Evolutionary conservation across 106 monocot genomes (phyloP).

Genomic region (Gastrodia elata): DNA sequence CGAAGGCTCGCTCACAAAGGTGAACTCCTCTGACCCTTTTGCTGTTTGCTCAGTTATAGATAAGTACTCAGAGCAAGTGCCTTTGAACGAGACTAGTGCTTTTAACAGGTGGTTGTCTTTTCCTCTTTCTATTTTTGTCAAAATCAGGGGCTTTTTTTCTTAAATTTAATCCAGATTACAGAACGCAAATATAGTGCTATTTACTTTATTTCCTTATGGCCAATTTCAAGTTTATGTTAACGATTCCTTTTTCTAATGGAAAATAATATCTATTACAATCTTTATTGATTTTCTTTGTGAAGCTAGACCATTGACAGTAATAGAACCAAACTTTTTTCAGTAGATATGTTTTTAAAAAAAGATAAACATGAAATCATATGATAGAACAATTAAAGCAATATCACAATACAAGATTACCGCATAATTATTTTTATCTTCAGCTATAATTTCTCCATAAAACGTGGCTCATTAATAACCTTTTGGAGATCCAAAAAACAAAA

Average conservation of each 20-base stretch:
- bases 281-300: background rate
- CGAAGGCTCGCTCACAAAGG: constrained; percentile 52
- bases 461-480: too few species aligned
- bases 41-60: constrained; percentile 60
- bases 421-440: too few species aligned
- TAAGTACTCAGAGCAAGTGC: constrained; percentile 43
- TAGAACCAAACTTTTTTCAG: too few species aligned
- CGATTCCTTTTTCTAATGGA: background rate
- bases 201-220: background rate
- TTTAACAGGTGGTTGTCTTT: constrained; percentile 47
- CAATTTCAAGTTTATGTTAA: background rate
- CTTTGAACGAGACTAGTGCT: constrained; percentile 58
- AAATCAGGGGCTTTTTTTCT: background rate
- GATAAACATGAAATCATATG: too few species aligned
- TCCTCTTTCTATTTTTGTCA: constrained; percentile 5
- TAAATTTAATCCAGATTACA: background rate
- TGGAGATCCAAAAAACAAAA: too few species aligned
- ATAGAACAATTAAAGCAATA: too few species aligned
- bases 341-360: too few species aligned
- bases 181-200: background rate
- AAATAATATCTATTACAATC: background rate
- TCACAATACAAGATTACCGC: too few species aligned
- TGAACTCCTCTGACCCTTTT: constrained; percentile 46
- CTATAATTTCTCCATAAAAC: too few species aligned
- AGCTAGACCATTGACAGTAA: background rate